Evolutionary conservation across 306 rosid species (phyloP).

Genomic region (Mimosa bimucronata): DNA sequence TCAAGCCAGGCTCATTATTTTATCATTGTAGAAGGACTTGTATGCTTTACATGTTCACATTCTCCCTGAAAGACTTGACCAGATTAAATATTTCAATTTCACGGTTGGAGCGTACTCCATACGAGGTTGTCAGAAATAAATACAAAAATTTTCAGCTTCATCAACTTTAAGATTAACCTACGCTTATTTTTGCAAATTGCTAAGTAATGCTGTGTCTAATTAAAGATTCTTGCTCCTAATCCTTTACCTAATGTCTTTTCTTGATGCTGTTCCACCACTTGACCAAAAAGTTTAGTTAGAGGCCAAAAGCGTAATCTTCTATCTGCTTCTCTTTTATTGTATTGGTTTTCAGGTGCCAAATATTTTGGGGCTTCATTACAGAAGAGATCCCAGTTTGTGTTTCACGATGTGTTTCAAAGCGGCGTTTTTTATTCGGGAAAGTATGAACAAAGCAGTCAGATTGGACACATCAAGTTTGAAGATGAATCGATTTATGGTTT

Average conservation of each 20-base stretch:
- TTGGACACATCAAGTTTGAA: conserved; percentile 58
- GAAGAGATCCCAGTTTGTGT: conserved; percentile 53
- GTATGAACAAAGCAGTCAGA: conserved; percentile 45
- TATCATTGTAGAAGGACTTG: conserved; percentile 30
- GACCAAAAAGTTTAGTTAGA: not conserved
- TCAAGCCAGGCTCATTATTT: conserved; percentile 22
- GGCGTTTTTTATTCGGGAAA: conserved; percentile 52
- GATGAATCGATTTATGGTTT: conserved; percentile 47
- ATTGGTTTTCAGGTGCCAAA: conserved; percentile 49
- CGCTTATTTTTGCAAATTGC: not conserved
- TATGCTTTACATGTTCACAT: conserved; percentile 8
- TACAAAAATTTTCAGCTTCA: not conserved
- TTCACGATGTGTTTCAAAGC: conserved; percentile 57
- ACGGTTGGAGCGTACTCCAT: not conserved
- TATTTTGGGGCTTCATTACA: conserved; percentile 49
- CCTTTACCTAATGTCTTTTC: not conserved
- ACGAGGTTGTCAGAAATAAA: conserved; percentile 1
- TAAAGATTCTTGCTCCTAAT: not conserved
- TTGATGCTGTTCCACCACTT: conserved; percentile 1
- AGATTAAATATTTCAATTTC: conserved; percentile 8
- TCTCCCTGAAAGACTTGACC: conserved; percentile 27
- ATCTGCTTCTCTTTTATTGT: conserved; percentile 25
- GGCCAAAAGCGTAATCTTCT: not conserved
- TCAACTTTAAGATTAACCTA: conserved; percentile 17
- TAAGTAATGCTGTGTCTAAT: conserved; percentile 2